These are phyloP conservation scores for Pseudogymnoascus sp. DNA, from an alignment of 2,329 filamentous ascomycete species.

Conservation along the genomic window DNA sequence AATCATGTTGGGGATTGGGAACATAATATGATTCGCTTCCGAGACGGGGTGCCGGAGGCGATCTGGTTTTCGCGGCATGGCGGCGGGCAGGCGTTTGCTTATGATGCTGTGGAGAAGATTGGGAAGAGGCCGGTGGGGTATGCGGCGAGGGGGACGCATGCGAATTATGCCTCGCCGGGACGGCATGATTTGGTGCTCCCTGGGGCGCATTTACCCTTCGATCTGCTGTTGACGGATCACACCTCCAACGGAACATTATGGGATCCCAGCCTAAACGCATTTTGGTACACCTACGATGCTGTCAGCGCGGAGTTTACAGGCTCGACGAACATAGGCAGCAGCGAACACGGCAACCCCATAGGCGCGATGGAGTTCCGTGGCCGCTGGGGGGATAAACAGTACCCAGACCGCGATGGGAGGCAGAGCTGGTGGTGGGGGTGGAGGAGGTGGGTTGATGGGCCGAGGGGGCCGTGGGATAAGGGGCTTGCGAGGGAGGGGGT, in stretches of 20 bases:
- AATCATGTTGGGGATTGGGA: conserved; percentile 60
- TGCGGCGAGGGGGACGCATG: conserved; percentile 52
- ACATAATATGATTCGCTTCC: conserved; percentile 59
- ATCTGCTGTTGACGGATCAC: conserved; percentile 42
- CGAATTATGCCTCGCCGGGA: conserved; percentile 52
- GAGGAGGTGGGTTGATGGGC: conserved; percentile 46
- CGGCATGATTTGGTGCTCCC: conserved; percentile 56
- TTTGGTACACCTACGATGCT: conserved; percentile 45
- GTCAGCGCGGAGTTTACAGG: conserved; percentile 19
- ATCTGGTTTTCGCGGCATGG: conserved; percentile 58
- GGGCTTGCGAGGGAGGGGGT: conserved; percentile 44
- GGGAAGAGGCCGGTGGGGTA: conserved; percentile 46
- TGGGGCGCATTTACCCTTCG: conserved; percentile 45
- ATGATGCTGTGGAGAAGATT: conserved; percentile 43
- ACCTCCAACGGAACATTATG: conserved; percentile 46
- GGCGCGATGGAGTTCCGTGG: conserved; percentile 49
- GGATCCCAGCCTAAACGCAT: conserved; percentile 50
- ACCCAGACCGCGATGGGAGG: conserved; percentile 38
- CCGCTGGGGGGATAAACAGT: conserved; percentile 53
- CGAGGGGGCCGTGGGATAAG: conserved; percentile 54
- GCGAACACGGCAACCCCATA: conserved; percentile 30
- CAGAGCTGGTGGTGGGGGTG: conserved; percentile 35
- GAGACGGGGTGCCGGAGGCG: conserved; percentile 42
- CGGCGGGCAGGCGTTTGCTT: conserved; percentile 54
- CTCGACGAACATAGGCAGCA: background rate